phyloP scores from a whole-genome alignment of 345 rosid genomes.

The Heritiera littoralis region DNA sequence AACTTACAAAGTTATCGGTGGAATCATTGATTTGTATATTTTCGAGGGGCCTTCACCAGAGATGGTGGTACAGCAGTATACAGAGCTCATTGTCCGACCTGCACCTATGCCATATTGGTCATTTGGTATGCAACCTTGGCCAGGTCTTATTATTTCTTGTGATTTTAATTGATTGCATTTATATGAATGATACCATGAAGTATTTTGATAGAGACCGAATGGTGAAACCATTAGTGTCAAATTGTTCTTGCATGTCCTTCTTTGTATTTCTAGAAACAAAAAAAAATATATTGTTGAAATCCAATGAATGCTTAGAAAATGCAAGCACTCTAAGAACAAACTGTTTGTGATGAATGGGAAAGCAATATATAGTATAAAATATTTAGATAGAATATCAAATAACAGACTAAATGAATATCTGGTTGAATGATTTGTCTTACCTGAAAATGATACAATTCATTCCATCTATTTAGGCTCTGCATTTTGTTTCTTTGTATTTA shows the following conservation, averaged over 20 bases:
- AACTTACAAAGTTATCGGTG: conserved; percentile 48
- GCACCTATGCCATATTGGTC: conserved; percentile 62
- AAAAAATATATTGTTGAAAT: too few relatives aligned
- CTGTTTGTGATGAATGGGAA: background rate
- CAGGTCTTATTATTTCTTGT: background rate
- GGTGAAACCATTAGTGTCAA: background rate
- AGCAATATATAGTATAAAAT: background rate
- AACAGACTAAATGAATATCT: background rate
- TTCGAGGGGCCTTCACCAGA: conserved; percentile 47
- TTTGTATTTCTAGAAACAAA: too few relatives aligned
- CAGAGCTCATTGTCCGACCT: conserved; percentile 46
- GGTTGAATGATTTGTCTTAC: background rate
- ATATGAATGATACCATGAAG: background rate
- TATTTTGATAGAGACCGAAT: background rate
- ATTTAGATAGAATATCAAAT: background rate
- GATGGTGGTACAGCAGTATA: conserved; percentile 45
- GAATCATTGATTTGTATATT: conserved; percentile 44
- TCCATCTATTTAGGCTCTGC: background rate
- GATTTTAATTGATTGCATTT: background rate
- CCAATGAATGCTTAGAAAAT: too few relatives aligned
- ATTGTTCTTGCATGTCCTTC: too few relatives aligned
- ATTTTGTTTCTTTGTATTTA: background rate
- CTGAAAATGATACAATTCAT: background rate
- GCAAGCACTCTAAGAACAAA: background rate
- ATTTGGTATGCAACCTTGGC: conserved; percentile 27